Base-by-base conservation (phyloP, 2,329 filamentous ascomycete species). In the Triangularia setosa region DNA sequence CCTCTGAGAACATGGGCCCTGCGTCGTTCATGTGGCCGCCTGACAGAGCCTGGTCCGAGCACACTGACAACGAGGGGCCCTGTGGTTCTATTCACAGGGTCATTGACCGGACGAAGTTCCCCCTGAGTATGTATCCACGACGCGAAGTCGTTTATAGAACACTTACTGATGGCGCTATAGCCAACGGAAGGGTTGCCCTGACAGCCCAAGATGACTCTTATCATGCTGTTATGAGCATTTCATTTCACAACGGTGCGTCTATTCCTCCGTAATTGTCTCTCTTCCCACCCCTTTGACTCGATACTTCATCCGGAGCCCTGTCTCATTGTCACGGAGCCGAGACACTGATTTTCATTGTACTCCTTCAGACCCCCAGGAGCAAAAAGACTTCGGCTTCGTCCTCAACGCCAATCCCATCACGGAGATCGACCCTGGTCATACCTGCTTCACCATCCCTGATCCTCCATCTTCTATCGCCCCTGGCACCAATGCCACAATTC, bases 21-120 rank as follows among this genome's bases (percentile, higher is more conserved):
- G 84, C 84, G 21, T 83, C 82, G 9, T 86, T 88, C 71, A 76
- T 87, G 74, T 88, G 85, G 85, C 86, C 85, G 3, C 71, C 78
- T 14, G 84, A 87, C 73, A 78, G 85, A 60, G 75, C 77, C 48
- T 89, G 85, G 84, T 77, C 77, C 58, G 82, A 80, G 28, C 77
- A 78, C 12, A 74, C 79, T 40, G 85, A 88, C 70, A 87, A 87
- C 69, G 82, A 73, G 4, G 77, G 80, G 6, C 86, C 86, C 0
- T 88, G 86, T 69, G 85, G 86, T 60, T 85, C 83, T 11, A 74
- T 76, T 11, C 76, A 78, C 16, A 75, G 77, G 0, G 75, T 79
- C 2, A 74, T 73, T 0, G 84, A 84, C 66, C 76, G 86, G 62
- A 87, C 84, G 0, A 71, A 79, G 3, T 88, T 87, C 66, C 86